Conservation (phyloP, 176 grass and related monocot species). For the Bonia amplexicaulis region DNA sequence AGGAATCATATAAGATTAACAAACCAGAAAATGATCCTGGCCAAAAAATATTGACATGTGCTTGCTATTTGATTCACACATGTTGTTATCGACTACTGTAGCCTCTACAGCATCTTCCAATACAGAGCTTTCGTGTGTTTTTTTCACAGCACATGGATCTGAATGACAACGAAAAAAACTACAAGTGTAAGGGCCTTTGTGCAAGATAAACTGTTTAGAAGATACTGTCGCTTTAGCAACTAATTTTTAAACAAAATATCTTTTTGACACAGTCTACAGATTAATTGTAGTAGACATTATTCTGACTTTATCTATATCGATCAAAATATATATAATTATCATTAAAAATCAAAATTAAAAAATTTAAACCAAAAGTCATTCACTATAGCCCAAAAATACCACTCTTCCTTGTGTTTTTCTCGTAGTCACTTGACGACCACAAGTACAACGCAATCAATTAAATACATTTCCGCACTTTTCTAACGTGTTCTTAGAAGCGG, state of each 20-base stretch:
- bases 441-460: neutral
- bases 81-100: neutral
- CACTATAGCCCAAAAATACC: neutral
- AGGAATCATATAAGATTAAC: too few relatives aligned
- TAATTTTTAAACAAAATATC: rapidly evolving
- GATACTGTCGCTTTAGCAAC: neutral
- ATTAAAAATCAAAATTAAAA: too few relatives aligned
- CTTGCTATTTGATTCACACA: neutral
- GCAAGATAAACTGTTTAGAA: neutral
- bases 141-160: neutral
- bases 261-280: too few relatives aligned
- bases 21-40: too few relatives aligned
- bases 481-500: neutral
- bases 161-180: neutral
- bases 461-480: neutral
- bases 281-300: too few relatives aligned
- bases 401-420: neutral
- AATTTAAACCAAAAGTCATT: too few relatives aligned
- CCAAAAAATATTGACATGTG: neutral
- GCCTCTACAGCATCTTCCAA: neutral
- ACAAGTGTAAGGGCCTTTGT: neutral
- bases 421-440: neutral
- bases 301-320: too few relatives aligned
- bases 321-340: too few relatives aligned
- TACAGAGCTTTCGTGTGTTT: neutral